These are phyloP conservation scores for Hygrophoropsis aurantiaca DNA, from an alignment of 768 basidiomycete species.

Conservation along the genomic window DNA sequence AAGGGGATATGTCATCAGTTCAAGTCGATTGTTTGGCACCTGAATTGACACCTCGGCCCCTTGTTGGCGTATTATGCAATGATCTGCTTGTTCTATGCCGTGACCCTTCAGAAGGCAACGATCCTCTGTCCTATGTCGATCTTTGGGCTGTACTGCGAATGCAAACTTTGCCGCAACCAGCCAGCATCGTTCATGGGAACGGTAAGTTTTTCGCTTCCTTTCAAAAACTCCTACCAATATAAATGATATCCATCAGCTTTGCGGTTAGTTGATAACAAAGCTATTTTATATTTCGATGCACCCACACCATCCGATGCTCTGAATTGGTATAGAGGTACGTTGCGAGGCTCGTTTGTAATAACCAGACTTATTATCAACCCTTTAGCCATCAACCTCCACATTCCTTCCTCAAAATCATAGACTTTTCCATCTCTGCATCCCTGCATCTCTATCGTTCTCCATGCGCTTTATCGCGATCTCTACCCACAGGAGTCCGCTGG, in stretches of 20 bases:
- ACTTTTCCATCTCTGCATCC: constrained; percentile 15
- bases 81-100: constrained; percentile 91
- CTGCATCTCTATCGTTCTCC: constrained; percentile 2
- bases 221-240: constrained; percentile 7
- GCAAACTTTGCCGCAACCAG: constrained; percentile 90
- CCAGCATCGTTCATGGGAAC: constrained; percentile 86
- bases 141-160: constrained; percentile 96
- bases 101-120: constrained; percentile 79
- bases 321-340: constrained; percentile 86
- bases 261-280: constrained; percentile 89
- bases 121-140: constrained; percentile 74
- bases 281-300: constrained; percentile 86
- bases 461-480: background rate
- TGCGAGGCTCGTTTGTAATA: background rate
- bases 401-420: constrained; percentile 78
- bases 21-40: constrained; percentile 91
- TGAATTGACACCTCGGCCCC: constrained; percentile 75
- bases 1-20: constrained; percentile 76
- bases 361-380: constrained; percentile 1
- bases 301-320: constrained; percentile 82
- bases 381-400: constrained; percentile 85
- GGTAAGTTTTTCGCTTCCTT: constrained; percentile 39
- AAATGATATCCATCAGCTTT: constrained; percentile 47
- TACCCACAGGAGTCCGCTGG: constrained; percentile 10
- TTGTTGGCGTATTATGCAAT: constrained; percentile 86